Conservation (phyloP, 495 filamentous ascomycete genomes). For the Tuber indicum region DNA sequence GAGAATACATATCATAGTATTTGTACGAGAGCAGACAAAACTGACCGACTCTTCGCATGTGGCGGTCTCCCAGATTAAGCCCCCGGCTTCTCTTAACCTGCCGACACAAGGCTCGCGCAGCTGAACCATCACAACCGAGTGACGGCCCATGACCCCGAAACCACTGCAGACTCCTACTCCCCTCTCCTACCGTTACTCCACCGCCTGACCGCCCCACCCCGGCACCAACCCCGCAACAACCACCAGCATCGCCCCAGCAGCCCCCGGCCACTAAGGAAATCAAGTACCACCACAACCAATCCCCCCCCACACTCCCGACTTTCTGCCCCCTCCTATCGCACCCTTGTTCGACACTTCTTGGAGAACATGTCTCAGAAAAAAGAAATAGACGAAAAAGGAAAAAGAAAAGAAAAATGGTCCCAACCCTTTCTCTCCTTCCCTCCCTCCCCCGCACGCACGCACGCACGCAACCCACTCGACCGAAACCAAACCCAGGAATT, state of each 20-base stretch:
- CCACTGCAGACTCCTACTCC: not conserved
- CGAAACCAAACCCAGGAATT: not conserved
- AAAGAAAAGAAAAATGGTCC: constrained; percentile 7
- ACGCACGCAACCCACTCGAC: constrained; percentile 17
- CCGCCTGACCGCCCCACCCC: not conserved
- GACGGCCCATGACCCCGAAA: not conserved
- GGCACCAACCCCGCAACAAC: not conserved
- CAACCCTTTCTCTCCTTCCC: not conserved
- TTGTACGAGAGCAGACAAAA: not conserved
- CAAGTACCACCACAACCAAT: not conserved
- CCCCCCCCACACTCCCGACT: not conserved
- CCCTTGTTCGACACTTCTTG: not conserved
- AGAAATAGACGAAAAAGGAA: constrained; percentile 3
- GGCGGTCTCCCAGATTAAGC: not conserved
- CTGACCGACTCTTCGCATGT: not conserved
- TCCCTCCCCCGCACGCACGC: not conserved
- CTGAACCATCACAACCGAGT: not conserved
- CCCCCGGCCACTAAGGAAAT: not conserved
- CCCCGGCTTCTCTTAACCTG: not conserved
- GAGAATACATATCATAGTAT: not conserved
- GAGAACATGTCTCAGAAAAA: constrained; percentile 8
- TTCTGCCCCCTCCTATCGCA: not conserved
- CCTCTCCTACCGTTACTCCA: not conserved
- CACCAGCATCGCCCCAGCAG: not conserved
- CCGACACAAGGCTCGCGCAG: not conserved